Evolutionary conservation across 371 early-diverging fungal genomes (phyloP).

Genomic region (Syncephalastrum racemosum): DNA sequence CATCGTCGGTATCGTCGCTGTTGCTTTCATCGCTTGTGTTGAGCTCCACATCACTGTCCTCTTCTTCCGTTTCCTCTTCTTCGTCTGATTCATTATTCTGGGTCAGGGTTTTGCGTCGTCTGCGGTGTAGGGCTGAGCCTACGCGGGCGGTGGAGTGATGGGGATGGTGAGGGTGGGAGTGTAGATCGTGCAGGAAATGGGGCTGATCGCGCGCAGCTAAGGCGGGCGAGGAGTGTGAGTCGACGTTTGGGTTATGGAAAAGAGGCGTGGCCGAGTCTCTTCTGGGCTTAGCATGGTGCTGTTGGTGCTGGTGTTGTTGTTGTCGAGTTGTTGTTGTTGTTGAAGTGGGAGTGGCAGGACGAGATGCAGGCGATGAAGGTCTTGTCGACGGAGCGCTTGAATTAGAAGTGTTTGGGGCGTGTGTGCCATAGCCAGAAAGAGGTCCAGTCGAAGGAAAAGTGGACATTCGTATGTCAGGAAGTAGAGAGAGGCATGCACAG

Average conservation of each 20-base stretch:
- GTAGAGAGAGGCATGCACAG: constrained; percentile 21
- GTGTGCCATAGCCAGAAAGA: constrained; percentile 41
- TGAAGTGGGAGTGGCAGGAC: not conserved
- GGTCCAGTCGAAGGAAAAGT: constrained; percentile 37
- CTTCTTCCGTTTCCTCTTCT: constrained; percentile 15
- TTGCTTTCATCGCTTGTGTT: constrained; percentile 34
- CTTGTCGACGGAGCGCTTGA: not conserved
- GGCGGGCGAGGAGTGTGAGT: not conserved
- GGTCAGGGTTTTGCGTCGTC: constrained; percentile 23
- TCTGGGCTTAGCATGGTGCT: constrained; percentile 15
- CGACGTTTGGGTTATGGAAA: constrained; percentile 26
- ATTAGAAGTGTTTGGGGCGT: constrained; percentile 16
- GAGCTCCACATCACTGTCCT: constrained; percentile 20
- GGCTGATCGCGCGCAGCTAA: not conserved
- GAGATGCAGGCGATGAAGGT: not conserved
- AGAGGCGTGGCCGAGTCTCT: constrained; percentile 51
- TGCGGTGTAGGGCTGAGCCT: constrained; percentile 6
- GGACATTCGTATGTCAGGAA: constrained; percentile 38
- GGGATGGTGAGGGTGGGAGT: not conserved
- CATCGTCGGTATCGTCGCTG: constrained; percentile 17
- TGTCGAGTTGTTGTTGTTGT: constrained; percentile 9
- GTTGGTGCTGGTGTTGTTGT: not conserved
- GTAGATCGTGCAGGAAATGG: constrained; percentile 2
- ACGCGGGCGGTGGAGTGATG: too few relatives aligned
- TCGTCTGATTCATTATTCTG: constrained; percentile 15